Evolutionary conservation across 768 basidiomycete genomes (phyloP).

Genomic region (Tylopilus cervinicoccineus): DNA sequence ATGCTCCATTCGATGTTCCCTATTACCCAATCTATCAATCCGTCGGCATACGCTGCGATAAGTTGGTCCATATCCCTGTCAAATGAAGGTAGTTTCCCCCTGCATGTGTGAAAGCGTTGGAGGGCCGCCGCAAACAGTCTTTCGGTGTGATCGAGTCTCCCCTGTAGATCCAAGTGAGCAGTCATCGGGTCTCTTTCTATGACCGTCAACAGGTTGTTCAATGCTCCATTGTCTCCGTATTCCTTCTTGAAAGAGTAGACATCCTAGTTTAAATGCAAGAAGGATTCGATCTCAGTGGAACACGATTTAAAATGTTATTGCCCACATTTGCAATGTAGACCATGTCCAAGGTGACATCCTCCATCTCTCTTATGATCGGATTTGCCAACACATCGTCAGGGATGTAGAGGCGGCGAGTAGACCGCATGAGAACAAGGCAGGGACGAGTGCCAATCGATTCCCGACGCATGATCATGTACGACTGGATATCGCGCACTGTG

Average conservation of each 20-base stretch:
- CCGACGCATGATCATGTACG: constrained; percentile 28
- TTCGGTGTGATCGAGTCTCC: constrained; percentile 18
- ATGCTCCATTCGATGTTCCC: constrained; percentile 29
- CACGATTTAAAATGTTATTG: no score
- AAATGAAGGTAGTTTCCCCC: constrained; percentile 17
- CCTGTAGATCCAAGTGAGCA: constrained; percentile 22
- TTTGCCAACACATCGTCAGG: constrained; percentile 20
- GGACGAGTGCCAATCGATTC: constrained; percentile 28
- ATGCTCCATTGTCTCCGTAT: constrained; percentile 23
- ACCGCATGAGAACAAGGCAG: constrained; percentile 28
- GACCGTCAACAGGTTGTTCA: constrained; percentile 27
- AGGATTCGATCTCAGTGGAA: background rate
- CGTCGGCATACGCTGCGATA: constrained; percentile 21
- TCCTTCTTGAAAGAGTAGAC: constrained; percentile 32
- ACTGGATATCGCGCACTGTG: constrained; percentile 17
- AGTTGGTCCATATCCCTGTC: constrained; percentile 13
- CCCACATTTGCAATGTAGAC: constrained; percentile 26
- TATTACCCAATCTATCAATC: constrained; percentile 23
- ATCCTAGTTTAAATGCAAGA: constrained; percentile 10
- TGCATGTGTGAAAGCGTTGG: constrained; percentile 22
- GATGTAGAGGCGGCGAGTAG: constrained; percentile 23
- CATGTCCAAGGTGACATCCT: constrained; percentile 24
- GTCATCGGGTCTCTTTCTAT: constrained; percentile 24
- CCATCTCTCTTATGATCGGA: constrained; percentile 26
- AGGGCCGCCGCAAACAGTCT: constrained; percentile 20